Base-by-base conservation (phyloP, 2,329 filamentous ascomycete species). In the Fusarium pseudocircinatum region DNA sequence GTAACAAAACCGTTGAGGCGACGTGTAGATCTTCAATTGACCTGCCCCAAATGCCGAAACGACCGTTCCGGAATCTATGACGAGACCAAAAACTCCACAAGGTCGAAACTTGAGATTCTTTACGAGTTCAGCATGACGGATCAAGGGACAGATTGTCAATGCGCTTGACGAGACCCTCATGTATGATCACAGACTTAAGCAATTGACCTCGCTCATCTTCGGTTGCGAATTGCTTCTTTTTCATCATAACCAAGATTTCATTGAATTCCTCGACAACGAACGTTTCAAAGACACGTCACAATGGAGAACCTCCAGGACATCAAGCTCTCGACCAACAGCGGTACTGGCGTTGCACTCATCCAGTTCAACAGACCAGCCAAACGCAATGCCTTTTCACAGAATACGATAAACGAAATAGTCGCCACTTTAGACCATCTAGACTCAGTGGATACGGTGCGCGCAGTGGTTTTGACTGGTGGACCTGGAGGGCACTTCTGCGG, bases 351-450 rank as follows among this genome's bases (percentile, higher is more conserved):
- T 22, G 70, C 67, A 22, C n/a, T 67, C 4, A 44, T 73, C 2
- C 70, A 74, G 11, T 73, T 73, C 62, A 74, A 71, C 44, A 54
- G 70, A 50, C 67, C 70, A 22, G 67, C 70, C 10, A 73, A 73
- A 47, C 70, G 70, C 12, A 73, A 73, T 52, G 70, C 70, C 1
- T 73, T 73, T 50, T 43, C 70, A 24, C 70, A 61, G n/a, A 71
- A 49, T 44, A 73, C 70, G 4, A 73, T 73, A 14, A 43, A 57
- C 15, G 70, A 73, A 20, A 40, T 73, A 16, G 70, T 73, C 7
- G 16, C 58, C 3, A 65, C 60, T 34, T 43, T 73, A 14, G 54
- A 46, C 24, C 44, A 74, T 14, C 70, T 73, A 6, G 70, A 73
- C 37, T 59, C 53, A 8, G 47, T 54, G 28, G 47, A 68, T 22